Conservation (phyloP, 345 rosid species). For the Barbarea vulgaris region DNA sequence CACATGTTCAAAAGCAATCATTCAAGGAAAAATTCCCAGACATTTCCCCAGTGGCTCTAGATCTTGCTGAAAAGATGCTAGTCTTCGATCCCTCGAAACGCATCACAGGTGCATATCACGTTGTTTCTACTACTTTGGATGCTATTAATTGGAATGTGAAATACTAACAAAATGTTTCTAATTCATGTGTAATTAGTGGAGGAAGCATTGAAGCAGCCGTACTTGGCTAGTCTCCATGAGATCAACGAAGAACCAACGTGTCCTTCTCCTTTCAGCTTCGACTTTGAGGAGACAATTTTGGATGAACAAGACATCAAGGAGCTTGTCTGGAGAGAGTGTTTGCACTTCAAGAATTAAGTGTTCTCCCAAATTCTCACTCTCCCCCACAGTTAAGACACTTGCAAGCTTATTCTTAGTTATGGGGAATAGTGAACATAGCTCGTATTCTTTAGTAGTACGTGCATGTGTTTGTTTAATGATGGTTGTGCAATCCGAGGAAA, state of each 20-base stretch:
- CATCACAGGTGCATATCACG: conserved; percentile 56
- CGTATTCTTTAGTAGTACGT: neutral
- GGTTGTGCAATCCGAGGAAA: conserved; percentile 6
- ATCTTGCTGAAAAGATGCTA: conserved; percentile 86
- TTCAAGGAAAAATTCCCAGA: conserved; percentile 66
- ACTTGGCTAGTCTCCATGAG: conserved; percentile 82
- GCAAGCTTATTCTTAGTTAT: neutral
- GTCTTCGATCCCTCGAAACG: conserved; percentile 86
- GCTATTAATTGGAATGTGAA: neutral
- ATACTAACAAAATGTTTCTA: neutral
- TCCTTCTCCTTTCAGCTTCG: conserved; percentile 62
- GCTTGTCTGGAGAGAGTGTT: conserved; percentile 72
- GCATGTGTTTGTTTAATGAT: conserved; percentile 11
- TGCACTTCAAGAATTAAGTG: conserved; percentile 53
- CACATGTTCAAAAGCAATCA: conserved; percentile 66
- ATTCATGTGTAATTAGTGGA: conserved; percentile 50
- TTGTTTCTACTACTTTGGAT: neutral
- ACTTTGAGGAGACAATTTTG: conserved; percentile 69
- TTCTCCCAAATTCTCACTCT: conserved; percentile 1
- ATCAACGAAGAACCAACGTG: conserved; percentile 89
- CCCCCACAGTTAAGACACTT: conserved; percentile 5
- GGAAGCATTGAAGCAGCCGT: conserved; percentile 80
- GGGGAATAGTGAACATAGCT: neutral
- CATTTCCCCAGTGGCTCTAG: conserved; percentile 65
- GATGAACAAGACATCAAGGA: conserved; percentile 81